Evolutionary conservation across 106 monocot species (phyloP).

Genomic region (Iris macrosiphon): DNA sequence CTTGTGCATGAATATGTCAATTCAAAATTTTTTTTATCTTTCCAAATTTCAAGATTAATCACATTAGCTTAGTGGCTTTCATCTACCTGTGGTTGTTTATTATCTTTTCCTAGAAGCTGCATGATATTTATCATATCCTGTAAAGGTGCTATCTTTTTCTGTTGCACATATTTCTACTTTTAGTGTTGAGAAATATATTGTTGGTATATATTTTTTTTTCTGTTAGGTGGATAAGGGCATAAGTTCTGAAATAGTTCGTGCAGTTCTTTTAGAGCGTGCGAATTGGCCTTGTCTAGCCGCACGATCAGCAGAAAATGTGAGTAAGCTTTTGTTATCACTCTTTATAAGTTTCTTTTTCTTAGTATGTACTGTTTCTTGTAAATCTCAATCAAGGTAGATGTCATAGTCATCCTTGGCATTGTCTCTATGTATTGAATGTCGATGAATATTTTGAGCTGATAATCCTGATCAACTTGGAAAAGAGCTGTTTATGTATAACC

Average conservation of each 20-base stretch:
- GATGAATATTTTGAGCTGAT: too few relatives aligned
- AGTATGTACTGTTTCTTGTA: neutral
- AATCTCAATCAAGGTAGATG: neutral
- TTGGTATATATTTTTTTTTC: constrained; percentile 5
- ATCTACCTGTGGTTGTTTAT: too few relatives aligned
- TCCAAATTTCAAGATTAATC: too few relatives aligned
- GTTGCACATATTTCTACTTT: neutral
- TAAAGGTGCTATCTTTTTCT: neutral
- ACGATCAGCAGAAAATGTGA: constrained; percentile 51
- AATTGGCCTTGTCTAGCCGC: constrained; percentile 65
- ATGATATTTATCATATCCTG: neutral
- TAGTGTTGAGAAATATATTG: neutral
- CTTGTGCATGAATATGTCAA: too few relatives aligned
- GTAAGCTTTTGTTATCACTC: constrained; percentile 5
- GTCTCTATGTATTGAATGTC: too few relatives aligned
- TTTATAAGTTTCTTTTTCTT: neutral
- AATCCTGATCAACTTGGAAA: too few relatives aligned
- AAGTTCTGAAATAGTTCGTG: constrained; percentile 56
- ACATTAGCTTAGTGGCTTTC: too few relatives aligned
- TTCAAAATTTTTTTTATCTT: too few relatives aligned
- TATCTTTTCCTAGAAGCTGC: constrained; percentile 1
- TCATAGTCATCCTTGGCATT: neutral
- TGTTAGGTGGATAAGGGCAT: constrained; percentile 62
- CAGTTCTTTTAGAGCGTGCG: constrained; percentile 55
- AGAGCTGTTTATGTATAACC: too few relatives aligned